Percentiles rank a stretch among this genome's conserved stretches.
Conservation (phyloP, 495 filamentous ascomycete genomes). For the Podospora conica region DNA sequence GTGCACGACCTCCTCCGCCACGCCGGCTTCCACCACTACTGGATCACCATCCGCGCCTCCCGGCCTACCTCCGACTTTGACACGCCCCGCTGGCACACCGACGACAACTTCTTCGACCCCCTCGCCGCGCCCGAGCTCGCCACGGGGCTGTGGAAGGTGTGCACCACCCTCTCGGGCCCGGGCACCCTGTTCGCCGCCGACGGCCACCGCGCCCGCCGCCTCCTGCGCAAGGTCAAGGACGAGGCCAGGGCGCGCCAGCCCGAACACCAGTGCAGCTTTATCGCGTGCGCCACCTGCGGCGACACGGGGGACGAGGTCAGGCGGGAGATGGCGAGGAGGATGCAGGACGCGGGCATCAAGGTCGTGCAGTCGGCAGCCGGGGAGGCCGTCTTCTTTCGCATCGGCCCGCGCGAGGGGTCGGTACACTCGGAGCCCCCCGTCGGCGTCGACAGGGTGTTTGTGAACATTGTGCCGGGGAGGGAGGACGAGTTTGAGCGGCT, state of each 20-base stretch:
- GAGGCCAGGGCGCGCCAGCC: conserved; percentile 17
- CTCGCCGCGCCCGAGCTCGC: conserved; percentile 4
- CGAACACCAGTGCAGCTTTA: conserved; percentile 24
- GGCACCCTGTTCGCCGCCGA: conserved; percentile 27
- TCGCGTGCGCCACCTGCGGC: conserved; percentile 27
- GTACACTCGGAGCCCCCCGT: conserved; percentile 33
- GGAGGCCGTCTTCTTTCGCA: conserved; percentile 1
- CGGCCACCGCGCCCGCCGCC: conserved; percentile 3
- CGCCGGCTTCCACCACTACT: conserved; percentile 26
- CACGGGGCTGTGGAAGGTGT: conserved; percentile 27
- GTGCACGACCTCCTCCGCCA: conserved; percentile 19
- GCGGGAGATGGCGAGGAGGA: conserved; percentile 13
- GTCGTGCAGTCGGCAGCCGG: neutral
- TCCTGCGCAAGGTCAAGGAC: conserved; percentile 11
- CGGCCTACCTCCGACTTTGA: conserved; percentile 28
- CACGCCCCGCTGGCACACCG: conserved; percentile 31
- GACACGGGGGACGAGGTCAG: conserved; percentile 24
- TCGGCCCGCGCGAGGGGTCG: conserved; percentile 26
- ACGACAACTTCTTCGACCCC: conserved; percentile 30
- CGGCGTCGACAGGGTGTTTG: conserved; percentile 27
- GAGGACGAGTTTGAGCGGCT: conserved; percentile 22
- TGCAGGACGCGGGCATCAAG: neutral
- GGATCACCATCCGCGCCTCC: conserved; percentile 31
- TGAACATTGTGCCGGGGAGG: conserved; percentile 31
- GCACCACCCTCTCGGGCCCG: conserved; percentile 29